Evolutionary conservation across 2,329 filamentous ascomycete species (phyloP), one percentile per base, ranked within the genome.

Genomic region (Chrysoporthe puriensis): DNA sequence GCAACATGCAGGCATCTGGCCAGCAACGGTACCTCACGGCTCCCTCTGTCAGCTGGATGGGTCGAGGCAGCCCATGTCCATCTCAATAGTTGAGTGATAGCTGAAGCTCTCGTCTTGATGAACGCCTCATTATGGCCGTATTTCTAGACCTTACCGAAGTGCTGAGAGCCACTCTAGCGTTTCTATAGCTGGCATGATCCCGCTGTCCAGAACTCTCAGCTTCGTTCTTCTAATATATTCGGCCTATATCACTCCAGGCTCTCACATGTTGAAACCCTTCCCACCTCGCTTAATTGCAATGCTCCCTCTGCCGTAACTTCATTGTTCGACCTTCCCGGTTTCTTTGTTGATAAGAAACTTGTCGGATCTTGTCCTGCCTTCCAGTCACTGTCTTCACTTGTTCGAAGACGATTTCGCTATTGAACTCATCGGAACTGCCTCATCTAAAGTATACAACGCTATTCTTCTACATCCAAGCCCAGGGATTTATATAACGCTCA

Each of bases 51-150:
- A 36, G 50, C 50, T 43, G 50, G 50, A 40, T 4, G 21, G 0
- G 48, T 52, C 36, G 40, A 40, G 61, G 36, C 14, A 16, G 21
- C 21, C 48, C 36, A 63, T 63, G 36, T 44, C 8, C 16, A 13
- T 11, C 14, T 57, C 52, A 63, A 56, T 63, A 63, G 62, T 63
- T 32, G 44, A 43, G 26, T n/a, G 36, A 46, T 43, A 63, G 62
- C 62, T 63, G 50, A 57, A 26, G 16, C 14, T 57, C 21, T n/a
- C 13, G 26, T 63, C 36, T 34, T n/a, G 50, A 43, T 40, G n/a
- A 26, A 21, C 9, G 13, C 4, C 16, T 32, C 18, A 4, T 8
- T 18, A 13, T 56, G 36, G n/a, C 9, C 32, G 40, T 8, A 18
- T 43, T 48, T 63, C 52, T 44, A 16, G 48, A 32, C 21, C 50